These are phyloP conservation scores for Xylariaceae sp. DNA, from an alignment of 2,329 filamentous ascomycete genomes.

Conservation along the genomic window DNA sequence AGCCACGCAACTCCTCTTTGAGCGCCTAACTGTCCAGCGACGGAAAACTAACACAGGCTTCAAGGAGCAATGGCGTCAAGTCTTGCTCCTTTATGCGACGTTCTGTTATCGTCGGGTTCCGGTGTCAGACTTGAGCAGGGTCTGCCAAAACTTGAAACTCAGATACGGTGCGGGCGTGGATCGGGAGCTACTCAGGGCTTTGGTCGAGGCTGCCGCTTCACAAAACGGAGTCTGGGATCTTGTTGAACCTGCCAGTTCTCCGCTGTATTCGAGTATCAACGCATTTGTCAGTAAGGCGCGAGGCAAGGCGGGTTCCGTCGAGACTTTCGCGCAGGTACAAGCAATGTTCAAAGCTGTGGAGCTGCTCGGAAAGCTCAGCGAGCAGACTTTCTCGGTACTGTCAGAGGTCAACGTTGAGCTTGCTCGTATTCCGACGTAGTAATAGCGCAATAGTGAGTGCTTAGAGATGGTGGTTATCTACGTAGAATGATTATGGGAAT, in stretches of 20 bases:
- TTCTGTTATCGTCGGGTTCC: not conserved
- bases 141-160: not conserved
- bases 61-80: not conserved
- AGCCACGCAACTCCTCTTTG: not conserved
- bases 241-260: not conserved
- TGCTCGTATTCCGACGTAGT: not conserved
- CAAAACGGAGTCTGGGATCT: not conserved
- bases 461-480: not conserved
- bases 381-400: constrained; percentile 1
- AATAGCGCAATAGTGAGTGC: not conserved
- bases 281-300: not conserved
- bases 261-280: not conserved
- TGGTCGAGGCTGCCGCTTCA: constrained; percentile 1
- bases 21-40: constrained; percentile 1
- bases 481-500: too few species aligned
- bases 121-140: not conserved
- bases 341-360: not conserved
- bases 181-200: not conserved
- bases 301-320: not conserved
- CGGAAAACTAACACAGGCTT: not conserved
- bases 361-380: not conserved
- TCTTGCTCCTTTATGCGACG: not conserved
- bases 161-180: constrained; percentile 1
- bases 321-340: constrained; percentile 2
- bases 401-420: not conserved